Conservation (phyloP, 352 stramenopile genomes). For the Pythium oligandrum region DNA sequence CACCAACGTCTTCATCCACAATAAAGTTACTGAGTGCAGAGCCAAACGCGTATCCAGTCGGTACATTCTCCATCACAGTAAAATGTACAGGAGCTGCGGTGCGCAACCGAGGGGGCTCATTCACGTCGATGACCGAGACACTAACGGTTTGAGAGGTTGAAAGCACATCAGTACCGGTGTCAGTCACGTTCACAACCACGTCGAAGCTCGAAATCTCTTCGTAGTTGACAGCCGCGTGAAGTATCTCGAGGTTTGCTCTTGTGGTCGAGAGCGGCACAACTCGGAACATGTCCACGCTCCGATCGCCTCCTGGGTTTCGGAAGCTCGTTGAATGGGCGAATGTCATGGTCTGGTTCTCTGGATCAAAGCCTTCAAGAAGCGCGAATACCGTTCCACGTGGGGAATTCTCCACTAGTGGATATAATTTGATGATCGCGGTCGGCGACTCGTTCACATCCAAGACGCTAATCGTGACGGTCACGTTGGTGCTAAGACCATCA, state of each 20-base stretch:
- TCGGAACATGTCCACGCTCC: conserved; percentile 27
- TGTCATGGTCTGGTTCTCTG: conserved; percentile 42
- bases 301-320: conserved; percentile 1
- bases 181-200: conserved; percentile 31
- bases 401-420: conserved; percentile 33
- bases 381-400: conserved; percentile 35
- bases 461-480: conserved; percentile 16
- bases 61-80: conserved; percentile 18
- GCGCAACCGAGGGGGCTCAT: conserved; percentile 19
- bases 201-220: conserved; percentile 30
- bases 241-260: conserved; percentile 39
- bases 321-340: conserved; percentile 31
- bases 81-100: conserved; percentile 4
- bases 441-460: conserved; percentile 31
- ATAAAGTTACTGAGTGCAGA: conserved; percentile 10
- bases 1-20: conserved; percentile 16
- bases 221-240: conserved; percentile 30
- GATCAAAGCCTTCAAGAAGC: conserved; percentile 31
- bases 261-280: conserved; percentile 28
- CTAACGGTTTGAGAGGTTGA: conserved; percentile 8
- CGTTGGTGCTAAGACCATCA: conserved; percentile 10
- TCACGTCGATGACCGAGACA: conserved; percentile 22
- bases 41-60: conserved; percentile 6
- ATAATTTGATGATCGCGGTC: conserved; percentile 12
- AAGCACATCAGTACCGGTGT: conserved; percentile 22